These are phyloP conservation scores for Knufia petricola DNA, from an alignment of 2,329 filamentous ascomycete species.

Conservation along the genomic window DNA sequence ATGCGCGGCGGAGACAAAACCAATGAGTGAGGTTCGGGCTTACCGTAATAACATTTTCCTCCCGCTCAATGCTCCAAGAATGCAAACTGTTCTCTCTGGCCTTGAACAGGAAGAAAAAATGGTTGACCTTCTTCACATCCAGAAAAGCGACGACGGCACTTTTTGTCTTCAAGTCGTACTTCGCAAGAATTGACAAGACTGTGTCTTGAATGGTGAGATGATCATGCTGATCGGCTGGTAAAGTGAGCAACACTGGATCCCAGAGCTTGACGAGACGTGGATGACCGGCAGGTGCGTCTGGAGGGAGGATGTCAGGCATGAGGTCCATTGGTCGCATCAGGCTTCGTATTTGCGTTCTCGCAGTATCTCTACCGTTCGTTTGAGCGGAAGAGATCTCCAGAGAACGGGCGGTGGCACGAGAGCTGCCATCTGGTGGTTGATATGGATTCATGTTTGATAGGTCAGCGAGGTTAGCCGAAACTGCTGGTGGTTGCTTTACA, in stretches of 20 bases:
- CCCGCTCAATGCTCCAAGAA: slow-evolving; percentile 8
- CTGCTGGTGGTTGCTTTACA: neutral
- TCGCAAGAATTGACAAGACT: slow-evolving; percentile 6
- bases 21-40: too few relatives aligned
- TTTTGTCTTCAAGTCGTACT: slow-evolving; percentile 5
- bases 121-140: neutral
- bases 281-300: slow-evolving; percentile 2
- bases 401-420: too few relatives aligned
- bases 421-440: neutral
- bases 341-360: neutral
- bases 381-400: too few relatives aligned
- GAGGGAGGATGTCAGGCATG: slow-evolving; percentile 2
- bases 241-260: slow-evolving; percentile 1
- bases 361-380: neutral
- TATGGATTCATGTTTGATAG: neutral
- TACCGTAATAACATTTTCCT: slow-evolving; percentile 6
- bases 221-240: neutral
- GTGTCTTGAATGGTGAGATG: slow-evolving; percentile 6
- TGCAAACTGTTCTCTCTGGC: neutral
- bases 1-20: too few relatives aligned
- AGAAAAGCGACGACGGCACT: slow-evolving; percentile 5
- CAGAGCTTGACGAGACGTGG: slow-evolving; percentile 6
- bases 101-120: slow-evolving; percentile 10
- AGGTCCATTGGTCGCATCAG: neutral
- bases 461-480: neutral